Conservation (phyloP, 2,329 filamentous ascomycete species). For the Colletotrichum tropicicola region DNA sequence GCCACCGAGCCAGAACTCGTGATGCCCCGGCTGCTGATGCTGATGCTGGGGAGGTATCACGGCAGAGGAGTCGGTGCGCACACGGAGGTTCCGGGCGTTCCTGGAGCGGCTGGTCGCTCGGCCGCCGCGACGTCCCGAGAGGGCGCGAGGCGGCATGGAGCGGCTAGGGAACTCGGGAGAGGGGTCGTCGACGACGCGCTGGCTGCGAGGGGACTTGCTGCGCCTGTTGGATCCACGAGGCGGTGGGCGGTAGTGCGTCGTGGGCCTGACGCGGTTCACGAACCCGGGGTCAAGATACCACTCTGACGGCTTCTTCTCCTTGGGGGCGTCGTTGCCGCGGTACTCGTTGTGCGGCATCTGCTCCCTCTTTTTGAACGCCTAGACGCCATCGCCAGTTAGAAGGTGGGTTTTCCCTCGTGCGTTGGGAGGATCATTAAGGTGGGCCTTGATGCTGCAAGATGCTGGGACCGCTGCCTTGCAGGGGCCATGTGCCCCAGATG, state of each 20-base stretch:
- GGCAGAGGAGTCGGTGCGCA: neutral
- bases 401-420: neutral
- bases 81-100: slow-evolving; percentile 4
- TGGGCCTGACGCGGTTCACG: slow-evolving; percentile 80
- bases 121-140: slow-evolving; percentile 45
- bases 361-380: slow-evolving; percentile 56
- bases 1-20: no score
- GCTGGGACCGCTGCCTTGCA: no score
- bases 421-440: slow-evolving; percentile 3
- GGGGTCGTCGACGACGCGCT: slow-evolving; percentile 33
- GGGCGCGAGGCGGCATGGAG: slow-evolving; percentile 40
- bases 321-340: slow-evolving; percentile 42
- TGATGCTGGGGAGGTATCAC: neutral
- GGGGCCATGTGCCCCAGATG: no score
- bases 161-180: slow-evolving; percentile 33
- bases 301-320: slow-evolving; percentile 68
- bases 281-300: slow-evolving; percentile 83
- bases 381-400: neutral
- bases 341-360: slow-evolving; percentile 49
- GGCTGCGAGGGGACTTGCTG: slow-evolving; percentile 2
- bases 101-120: slow-evolving; percentile 37
- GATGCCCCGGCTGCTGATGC: neutral
- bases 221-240: slow-evolving; percentile 10
- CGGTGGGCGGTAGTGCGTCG: slow-evolving; percentile 71
- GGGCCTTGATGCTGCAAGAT: neutral